These are phyloP conservation scores for Pseudocercospora fijiensis DNA, from an alignment of 2,329 filamentous ascomycete genomes.

Conservation along the genomic window DNA sequence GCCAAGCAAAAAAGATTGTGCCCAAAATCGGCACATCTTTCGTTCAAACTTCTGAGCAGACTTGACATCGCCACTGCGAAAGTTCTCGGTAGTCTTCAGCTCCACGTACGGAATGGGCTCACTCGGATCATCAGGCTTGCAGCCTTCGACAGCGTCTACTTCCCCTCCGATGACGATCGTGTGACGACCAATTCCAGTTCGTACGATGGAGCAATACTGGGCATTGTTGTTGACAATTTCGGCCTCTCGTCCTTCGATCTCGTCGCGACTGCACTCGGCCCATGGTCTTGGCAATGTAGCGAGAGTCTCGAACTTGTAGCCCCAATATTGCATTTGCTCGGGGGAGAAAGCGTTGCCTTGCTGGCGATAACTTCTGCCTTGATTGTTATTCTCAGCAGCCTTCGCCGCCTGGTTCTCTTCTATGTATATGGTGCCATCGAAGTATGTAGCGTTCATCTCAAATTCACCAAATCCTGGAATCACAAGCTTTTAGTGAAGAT, in stretches of 20 bases:
- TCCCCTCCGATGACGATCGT: slow-evolving; percentile 83
- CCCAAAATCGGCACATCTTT: slow-evolving; percentile 89
- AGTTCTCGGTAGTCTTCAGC: slow-evolving; percentile 71
- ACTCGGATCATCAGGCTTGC: slow-evolving; percentile 63
- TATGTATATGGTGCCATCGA: slow-evolving; percentile 78
- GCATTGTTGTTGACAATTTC: slow-evolving; percentile 81
- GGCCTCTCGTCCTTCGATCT: slow-evolving; percentile 73
- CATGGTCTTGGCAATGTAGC: slow-evolving; percentile 73
- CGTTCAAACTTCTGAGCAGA: slow-evolving; percentile 77
- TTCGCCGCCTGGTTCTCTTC: slow-evolving; percentile 85
- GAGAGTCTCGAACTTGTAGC: slow-evolving; percentile 95
- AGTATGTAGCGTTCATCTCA: slow-evolving; percentile 91
- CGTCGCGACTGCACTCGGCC: slow-evolving; percentile 68
- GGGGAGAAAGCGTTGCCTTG: slow-evolving; percentile 60
- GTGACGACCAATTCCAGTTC: slow-evolving; percentile 77
- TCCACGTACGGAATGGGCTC: slow-evolving; percentile 88
- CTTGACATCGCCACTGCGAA: slow-evolving; percentile 53
- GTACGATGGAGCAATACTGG: slow-evolving; percentile 93
- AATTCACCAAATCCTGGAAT: slow-evolving; percentile 69
- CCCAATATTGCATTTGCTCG: slow-evolving; percentile 91
- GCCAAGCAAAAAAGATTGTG: slow-evolving; percentile 89
- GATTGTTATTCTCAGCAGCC: slow-evolving; percentile 56
- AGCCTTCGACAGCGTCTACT: slow-evolving; percentile 90
- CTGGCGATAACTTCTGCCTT: slow-evolving; percentile 40
- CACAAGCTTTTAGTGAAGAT: background rate